phyloP scores from a whole-genome alignment of 371 early-diverging fungal genomes.

The Mortierella sp. region DNA sequence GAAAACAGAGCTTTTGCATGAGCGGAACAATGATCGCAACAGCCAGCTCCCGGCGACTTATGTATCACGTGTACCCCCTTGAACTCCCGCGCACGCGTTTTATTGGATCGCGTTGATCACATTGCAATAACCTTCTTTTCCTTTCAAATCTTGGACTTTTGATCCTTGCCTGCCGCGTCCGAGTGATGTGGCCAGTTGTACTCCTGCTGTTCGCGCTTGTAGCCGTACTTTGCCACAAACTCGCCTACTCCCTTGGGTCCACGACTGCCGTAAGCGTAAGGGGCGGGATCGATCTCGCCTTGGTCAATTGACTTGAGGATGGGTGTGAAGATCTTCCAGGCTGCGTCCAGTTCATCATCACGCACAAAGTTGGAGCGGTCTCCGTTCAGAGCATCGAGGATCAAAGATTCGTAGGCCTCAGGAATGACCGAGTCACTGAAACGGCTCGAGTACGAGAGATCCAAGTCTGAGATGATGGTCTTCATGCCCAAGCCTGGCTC shows the following conservation, averaged over 20 bases:
- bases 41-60: no score
- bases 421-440: conserved; percentile 90
- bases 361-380: conserved; percentile 98
- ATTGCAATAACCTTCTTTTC: no score
- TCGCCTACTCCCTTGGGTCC: conserved; percentile 85
- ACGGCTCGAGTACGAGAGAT: conserved; percentile 88
- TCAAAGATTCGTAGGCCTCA: conserved; percentile 95
- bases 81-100: no score
- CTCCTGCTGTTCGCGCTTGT: conserved; percentile 55
- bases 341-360: conserved; percentile 94
- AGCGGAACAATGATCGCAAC: no score
- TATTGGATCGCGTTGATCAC: no score
- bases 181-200: conserved; percentile 62
- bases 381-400: conserved; percentile 89
- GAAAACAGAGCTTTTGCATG: no score
- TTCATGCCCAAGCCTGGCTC: conserved; percentile 81
- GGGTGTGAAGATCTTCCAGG: conserved; percentile 98
- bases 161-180: conserved; percentile 45
- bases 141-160: conserved; percentile 1
- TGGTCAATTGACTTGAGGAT: conserved; percentile 90
- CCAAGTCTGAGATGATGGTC: conserved; percentile 88
- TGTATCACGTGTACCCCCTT: no score
- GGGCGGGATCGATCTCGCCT: conserved; percentile 71
- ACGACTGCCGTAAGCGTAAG: conserved; percentile 89
- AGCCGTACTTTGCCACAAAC: conserved; percentile 81